These are phyloP conservation scores for Gillenia trifoliata DNA, from an alignment of 306 rosid genomes.

Conservation along the genomic window DNA sequence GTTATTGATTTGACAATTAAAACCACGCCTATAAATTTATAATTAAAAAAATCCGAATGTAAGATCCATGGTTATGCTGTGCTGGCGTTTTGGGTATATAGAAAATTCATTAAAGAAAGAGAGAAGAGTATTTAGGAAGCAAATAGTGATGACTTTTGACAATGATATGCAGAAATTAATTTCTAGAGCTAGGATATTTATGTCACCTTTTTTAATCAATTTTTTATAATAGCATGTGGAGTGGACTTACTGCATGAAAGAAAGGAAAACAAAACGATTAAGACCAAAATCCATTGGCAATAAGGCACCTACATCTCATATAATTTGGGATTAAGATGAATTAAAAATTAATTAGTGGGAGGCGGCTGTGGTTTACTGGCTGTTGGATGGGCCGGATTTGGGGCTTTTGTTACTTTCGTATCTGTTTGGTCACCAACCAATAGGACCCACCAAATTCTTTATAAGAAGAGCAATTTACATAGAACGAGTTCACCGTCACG, in stretches of 20 bases:
- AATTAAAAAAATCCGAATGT: no score
- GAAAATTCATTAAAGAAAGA: neutral
- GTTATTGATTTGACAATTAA: neutral
- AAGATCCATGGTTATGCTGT: neutral
- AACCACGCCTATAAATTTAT: no score
- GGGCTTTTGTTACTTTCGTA: conserved; percentile 15
- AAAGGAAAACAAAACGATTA: neutral
- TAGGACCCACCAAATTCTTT: conserved; percentile 45
- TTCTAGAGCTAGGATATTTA: neutral
- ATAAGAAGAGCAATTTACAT: no score
- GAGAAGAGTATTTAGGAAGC: neutral
- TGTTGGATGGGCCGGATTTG: conserved; percentile 22
- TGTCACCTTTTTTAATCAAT: no score
- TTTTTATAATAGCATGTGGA: neutral
- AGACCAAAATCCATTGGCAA: neutral
- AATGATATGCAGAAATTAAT: neutral
- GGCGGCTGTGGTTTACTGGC: conserved; percentile 37
- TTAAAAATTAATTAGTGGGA: conserved; percentile 13
- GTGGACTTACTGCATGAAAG: neutral
- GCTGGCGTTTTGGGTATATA: neutral
- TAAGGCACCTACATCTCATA: neutral
- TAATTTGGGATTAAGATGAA: neutral
- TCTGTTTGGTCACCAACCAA: conserved; percentile 49
- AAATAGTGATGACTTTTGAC: neutral
- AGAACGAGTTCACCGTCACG: no score